Evolutionary conservation across 1,139 yeast genomes (phyloP), one percentile per base, ranked within the genome.

Genomic region (Nakaseomyces kungkrabaensis): DNA sequence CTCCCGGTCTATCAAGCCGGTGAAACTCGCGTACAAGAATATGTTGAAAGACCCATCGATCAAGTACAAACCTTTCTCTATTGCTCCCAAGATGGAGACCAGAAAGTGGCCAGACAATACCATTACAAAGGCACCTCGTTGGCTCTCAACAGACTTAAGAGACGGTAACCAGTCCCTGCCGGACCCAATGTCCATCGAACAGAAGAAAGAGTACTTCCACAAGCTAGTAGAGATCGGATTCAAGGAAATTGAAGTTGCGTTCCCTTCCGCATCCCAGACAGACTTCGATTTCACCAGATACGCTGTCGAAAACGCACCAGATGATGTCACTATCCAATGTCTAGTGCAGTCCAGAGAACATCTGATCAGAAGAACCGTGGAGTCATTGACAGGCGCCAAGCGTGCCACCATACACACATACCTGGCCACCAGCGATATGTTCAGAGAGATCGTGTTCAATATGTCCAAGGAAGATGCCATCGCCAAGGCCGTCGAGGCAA

Each of bases 141-240:
- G 97, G 97, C 77, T 92, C 50, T 85, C 96, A 7, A 92, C 97
- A 2, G 97, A 92, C 67, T 77, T 92, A 60, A 78, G 97, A 68
- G 98, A 92, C 66, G 98, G 98, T 51, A 92, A 92, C 72, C 97
- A 92, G 71, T 85, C 97, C 9, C 76, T 92, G 57, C 97, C 97
- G 6, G 97, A 92, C 70, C 97, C 97, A 49, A 92, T 92, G 97
- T 77, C 88, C 32, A 79, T 89, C 37, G 85, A 76, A 40, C 96
- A 92, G 68, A 92, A 92, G 72, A 87, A 87, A 68, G 85, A 78
- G 58, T 90, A 87, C 68, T 90, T 90, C 73, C 78, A 82, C 57
- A 87, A 89, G 68, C 74, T 92, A 52, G 73, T 90, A 10, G 92
- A 87, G 42, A 73, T 89, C 46, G 97, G 97, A 0, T 92, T 89